Percentiles rank a stretch among this genome's conserved stretches.
phyloP scores from a whole-genome alignment of 257 asterid species.

The Fraxinus pennsylvanica region DNA sequence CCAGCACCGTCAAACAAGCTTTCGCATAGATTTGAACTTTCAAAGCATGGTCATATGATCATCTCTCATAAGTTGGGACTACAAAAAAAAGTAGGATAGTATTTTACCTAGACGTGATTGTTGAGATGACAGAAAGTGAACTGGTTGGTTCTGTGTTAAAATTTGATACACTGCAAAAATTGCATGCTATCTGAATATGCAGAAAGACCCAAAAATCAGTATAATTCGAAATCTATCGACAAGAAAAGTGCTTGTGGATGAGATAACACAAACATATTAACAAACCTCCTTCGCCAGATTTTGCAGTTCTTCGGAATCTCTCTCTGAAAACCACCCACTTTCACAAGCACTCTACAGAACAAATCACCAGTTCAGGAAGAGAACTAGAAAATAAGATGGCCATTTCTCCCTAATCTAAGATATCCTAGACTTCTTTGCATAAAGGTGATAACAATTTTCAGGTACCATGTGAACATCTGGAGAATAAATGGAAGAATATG shows the following conservation, averaged over 20 bases:
- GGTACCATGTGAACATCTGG: conserved; percentile 1
- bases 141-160: conserved; percentile 48
- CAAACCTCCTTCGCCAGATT: conserved; percentile 58
- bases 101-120: conserved; percentile 69
- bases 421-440: conserved; percentile 14
- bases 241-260: conserved; percentile 4
- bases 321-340: conserved; percentile 68
- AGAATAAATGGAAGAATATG: conserved; percentile 11
- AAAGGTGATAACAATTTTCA: conserved; percentile 11
- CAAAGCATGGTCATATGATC: conserved; percentile 1
- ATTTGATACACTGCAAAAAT: conserved; percentile 51
- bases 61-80: conserved; percentile 22
- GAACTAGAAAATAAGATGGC: conserved; percentile 7
- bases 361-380: conserved; percentile 26
- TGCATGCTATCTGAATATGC: conserved; percentile 45
- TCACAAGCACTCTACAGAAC: conserved; percentile 73
- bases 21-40: conserved; percentile 15
- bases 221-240: conserved; percentile 12
- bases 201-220: conserved; percentile 11
- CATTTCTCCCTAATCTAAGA: not conserved
- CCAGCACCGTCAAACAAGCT: conserved; percentile 20
- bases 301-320: conserved; percentile 63
- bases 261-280: conserved; percentile 12
- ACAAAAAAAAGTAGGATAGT: conserved; percentile 7
- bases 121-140: conserved; percentile 48